A percentile compares a stretch with the other conserved stretches of the same genome.
phyloP scores from a whole-genome alignment of 78 protist genomes.

The Protostelium mycophagum region DNA sequence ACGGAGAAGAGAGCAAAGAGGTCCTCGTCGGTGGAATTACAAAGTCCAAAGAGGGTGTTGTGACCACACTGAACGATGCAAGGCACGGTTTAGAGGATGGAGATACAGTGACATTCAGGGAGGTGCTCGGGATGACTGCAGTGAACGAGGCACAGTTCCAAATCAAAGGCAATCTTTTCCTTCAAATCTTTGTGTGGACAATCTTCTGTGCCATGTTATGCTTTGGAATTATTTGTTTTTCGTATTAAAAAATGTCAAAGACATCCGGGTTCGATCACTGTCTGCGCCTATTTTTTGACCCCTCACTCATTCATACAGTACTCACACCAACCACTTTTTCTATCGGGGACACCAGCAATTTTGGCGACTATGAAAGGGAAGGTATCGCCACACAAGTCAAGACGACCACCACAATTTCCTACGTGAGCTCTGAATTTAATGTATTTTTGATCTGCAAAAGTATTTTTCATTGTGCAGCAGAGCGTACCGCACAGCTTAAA shows the following conservation, averaged over 20 bases:
- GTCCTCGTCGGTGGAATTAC: conserved; percentile 32
- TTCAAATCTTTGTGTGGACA: not conserved
- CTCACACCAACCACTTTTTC: not conserved
- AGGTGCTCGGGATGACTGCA: conserved; percentile 86
- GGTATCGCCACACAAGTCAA: conserved; percentile 80
- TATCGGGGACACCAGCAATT: conserved; percentile 59
- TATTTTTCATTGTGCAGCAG: no score
- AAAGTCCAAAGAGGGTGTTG: conserved; percentile 50
- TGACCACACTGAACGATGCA: conserved; percentile 70
- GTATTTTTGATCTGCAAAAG: no score
- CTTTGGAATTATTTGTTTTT: no score
- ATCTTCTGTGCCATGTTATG: not conserved
- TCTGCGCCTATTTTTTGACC: no score
- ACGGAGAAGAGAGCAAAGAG: conserved; percentile 54
- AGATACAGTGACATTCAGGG: conserved; percentile 83
- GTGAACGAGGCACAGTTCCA: conserved; percentile 58
- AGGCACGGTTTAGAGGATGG: conserved; percentile 83
- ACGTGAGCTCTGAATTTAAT: conserved; percentile 15
- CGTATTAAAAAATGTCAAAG: no score
- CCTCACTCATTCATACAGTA: not conserved
- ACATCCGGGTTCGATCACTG: no score
- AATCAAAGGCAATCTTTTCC: not conserved
- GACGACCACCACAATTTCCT: conserved; percentile 33
- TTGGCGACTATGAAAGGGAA: conserved; percentile 22
- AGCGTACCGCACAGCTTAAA: no score